Conservation (phyloP, 768 basidiomycete genomes). For the Neoboletus brunneissimus region DNA sequence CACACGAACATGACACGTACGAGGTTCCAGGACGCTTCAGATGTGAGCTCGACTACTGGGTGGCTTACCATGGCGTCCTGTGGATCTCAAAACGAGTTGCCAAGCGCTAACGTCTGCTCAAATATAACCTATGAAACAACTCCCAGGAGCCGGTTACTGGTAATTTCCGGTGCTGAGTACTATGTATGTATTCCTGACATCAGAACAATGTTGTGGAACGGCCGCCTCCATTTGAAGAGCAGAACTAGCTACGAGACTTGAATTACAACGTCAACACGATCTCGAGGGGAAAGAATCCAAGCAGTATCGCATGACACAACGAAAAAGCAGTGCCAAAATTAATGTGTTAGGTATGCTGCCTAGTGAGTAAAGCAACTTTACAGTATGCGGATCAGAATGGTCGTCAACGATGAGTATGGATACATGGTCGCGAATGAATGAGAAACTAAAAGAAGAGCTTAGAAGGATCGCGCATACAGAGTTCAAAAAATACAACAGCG, state of each 20-base stretch:
- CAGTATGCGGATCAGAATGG: constrained; percentile 19
- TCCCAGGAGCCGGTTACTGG: constrained; percentile 10
- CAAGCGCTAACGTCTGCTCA: not conserved
- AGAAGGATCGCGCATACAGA: constrained; percentile 14
- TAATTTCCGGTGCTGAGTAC: not conserved
- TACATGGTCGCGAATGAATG: constrained; percentile 21
- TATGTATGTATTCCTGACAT: not conserved
- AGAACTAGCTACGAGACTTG: constrained; percentile 3
- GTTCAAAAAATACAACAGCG: constrained; percentile 12
- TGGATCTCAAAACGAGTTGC: not conserved
- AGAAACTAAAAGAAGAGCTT: constrained; percentile 2
- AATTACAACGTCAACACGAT: constrained; percentile 8
- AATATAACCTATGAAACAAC: not conserved
- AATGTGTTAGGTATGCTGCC: constrained; percentile 28
- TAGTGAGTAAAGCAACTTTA: constrained; percentile 25
- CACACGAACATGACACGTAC: constrained; percentile 39
- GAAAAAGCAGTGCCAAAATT: constrained; percentile 20
- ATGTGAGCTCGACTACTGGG: constrained; percentile 74
- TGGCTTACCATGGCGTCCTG: constrained; percentile 52
- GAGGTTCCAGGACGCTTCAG: constrained; percentile 84
- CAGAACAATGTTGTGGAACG: not conserved
- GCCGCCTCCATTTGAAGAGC: not conserved
- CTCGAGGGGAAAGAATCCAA: not conserved
- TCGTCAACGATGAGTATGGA: constrained; percentile 28
- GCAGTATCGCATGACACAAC: constrained; percentile 2